Base-by-base conservation (phyloP, 352 stramenopile species). In the Phytophthora melonis region DNA sequence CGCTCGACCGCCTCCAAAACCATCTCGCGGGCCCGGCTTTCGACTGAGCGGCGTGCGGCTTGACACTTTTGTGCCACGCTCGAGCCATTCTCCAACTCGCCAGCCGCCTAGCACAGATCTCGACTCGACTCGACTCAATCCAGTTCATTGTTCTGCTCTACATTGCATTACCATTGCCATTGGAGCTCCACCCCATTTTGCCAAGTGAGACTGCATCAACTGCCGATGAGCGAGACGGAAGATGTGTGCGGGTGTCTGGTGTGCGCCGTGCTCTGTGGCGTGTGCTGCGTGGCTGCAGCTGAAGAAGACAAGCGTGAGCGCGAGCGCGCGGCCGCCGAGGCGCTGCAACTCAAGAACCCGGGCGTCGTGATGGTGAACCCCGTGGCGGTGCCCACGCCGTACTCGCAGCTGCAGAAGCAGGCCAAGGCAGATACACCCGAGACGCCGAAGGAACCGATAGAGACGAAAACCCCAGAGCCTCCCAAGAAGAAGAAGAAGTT, bases 261-360 rank as follows among this genome's bases (percentile, higher is more conserved):
- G n/a, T 95, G 88, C 50, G 78, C 83, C 0, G 85, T 83, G 39
- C 82, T 95, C 36, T 95, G 88, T 16, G 86, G 86, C 19, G 84
- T 95, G 1, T 93, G 88, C 69, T 93, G 82, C 56, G 88, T 93
- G 3, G 88, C 87, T 6, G 88, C 88, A 16, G 88, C 87, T 0
- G 88, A 95, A 68, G 86, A 95, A 74, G 88, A 92, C 70, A 93
- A 95, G 78, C 79, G 86, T 4, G 88, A 95, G 65, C 86, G 88
- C 7, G 88, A 93, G 67, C 83, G 84, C 36, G 78, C 75, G 2
- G 78, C 75, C 1, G 76, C 70, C 1, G 77, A 74, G 30, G 63
- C 77, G 2, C 70, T 83, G 30, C 72, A 70, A 13, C 62, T 90
- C 60, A 94, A 90, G 71, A 85, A 74, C 27, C 83, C 82, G 6